phyloP scores from a whole-genome alignment of 2,329 filamentous ascomycete genomes.

The Aspergillus intermedius region DNA sequence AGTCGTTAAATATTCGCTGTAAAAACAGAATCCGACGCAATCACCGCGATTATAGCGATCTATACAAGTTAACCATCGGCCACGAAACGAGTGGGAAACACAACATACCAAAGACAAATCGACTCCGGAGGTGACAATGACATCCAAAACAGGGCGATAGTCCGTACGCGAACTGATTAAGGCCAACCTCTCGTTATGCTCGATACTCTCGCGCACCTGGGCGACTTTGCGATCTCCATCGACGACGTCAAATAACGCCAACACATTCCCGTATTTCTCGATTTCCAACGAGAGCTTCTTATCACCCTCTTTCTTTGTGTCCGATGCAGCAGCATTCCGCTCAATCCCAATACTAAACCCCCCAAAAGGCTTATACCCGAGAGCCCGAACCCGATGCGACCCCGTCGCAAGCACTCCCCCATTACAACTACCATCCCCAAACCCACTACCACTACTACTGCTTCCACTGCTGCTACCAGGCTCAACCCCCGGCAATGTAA shows the following conservation, averaged over 20 bases:
- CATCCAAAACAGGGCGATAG: conserved; percentile 20
- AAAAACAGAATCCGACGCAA: conserved; percentile 15
- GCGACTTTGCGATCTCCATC: conserved; percentile 16
- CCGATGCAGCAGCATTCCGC: conserved; percentile 13
- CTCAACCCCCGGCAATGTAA: conserved; percentile 19
- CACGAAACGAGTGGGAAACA: neutral
- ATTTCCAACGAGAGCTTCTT: conserved; percentile 13
- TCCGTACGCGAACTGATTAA: conserved; percentile 11
- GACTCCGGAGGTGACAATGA: conserved; percentile 17
- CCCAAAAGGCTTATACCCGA: neutral
- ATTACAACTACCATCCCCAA: neutral
- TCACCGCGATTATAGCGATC: conserved; percentile 15
- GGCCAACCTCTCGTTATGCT: conserved; percentile 12
- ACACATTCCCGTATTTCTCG: conserved; percentile 10
- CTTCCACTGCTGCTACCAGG: neutral
- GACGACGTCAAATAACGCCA: conserved; percentile 14
- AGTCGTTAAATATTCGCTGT: conserved; percentile 11
- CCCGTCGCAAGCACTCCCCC: neutral
- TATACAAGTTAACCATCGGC: conserved; percentile 1
- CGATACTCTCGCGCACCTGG: conserved; percentile 13
- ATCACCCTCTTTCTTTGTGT: conserved; percentile 12
- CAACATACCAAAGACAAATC: conserved; percentile 18
- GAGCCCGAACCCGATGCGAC: neutral
- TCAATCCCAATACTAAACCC: conserved; percentile 18
- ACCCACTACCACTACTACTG: neutral